A percentile compares a stretch with the other conserved stretches of the same genome.
Conservation (phyloP, 2,329 filamentous ascomycete species). For the Arthrobotrys entomopaga region DNA sequence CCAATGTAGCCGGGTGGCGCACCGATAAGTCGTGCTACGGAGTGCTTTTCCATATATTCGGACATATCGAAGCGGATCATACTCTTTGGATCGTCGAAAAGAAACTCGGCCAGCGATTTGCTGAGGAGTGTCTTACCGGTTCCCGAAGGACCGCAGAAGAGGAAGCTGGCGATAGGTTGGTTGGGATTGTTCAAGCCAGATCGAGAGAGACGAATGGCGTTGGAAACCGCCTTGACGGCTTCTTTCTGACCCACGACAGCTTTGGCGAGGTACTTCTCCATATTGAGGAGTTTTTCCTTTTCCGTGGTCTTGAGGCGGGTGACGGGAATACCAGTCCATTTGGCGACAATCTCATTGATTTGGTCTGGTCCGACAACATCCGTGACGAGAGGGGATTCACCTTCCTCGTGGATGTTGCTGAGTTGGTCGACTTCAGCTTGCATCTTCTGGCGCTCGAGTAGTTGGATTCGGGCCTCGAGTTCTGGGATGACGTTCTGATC, state of each 20-base stretch:
- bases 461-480: conserved; percentile 80
- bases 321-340: conserved; percentile 98
- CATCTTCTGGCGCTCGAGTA: conserved; percentile 82
- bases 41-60: conserved; percentile 97
- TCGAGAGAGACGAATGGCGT: conserved; percentile 92
- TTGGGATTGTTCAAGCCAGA: conserved; percentile 96
- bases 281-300: conserved; percentile 97
- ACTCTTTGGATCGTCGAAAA: conserved; percentile 94
- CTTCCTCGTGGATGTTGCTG: conserved; percentile 67
- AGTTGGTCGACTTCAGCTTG: conserved; percentile 70
- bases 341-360: conserved; percentile 97
- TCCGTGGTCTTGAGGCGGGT: conserved; percentile 93
- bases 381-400: conserved; percentile 76
- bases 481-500: conserved; percentile 98
- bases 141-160: conserved; percentile 98
- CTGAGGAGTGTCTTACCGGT: conserved; percentile 98
- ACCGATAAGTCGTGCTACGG: conserved; percentile 96
- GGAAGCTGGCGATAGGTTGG: conserved; percentile 88
- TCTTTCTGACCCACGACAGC: conserved; percentile 94
- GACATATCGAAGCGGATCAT: conserved; percentile 99
- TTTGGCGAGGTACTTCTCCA: conserved; percentile 87
- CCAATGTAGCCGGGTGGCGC: conserved; percentile 97
- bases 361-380: conserved; percentile 96
- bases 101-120: conserved; percentile 95
- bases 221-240: conserved; percentile 90